Conservation (phyloP, 2,329 filamentous ascomycete genomes). For the Penicillium thymicola region DNA sequence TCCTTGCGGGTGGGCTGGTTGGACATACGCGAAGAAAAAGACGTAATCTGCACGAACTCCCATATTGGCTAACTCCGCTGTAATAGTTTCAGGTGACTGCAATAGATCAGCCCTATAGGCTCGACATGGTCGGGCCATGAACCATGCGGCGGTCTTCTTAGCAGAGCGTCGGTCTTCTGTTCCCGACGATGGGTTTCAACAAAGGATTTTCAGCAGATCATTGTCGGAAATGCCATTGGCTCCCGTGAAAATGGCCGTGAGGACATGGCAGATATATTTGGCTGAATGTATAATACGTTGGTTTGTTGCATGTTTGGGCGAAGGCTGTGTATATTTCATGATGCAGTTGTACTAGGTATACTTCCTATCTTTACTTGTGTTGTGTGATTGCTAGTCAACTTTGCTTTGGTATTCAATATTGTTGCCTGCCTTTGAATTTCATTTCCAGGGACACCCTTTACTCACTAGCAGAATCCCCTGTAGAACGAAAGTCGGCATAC, state of each 20-base stretch:
- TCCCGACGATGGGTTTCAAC: background rate
- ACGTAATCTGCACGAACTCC: slow-evolving; percentile 42
- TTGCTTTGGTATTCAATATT: background rate
- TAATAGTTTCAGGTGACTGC: slow-evolving; percentile 20
- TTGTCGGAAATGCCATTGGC: slow-evolving; percentile 48
- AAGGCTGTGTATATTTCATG: background rate
- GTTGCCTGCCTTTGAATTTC: background rate
- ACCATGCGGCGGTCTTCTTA: background rate
- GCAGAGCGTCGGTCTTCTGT: background rate
- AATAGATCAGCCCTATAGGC: background rate
- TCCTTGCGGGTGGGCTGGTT: slow-evolving; percentile 47
- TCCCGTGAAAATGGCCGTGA: slow-evolving; percentile 41
- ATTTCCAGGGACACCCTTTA: background rate
- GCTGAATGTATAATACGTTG: background rate
- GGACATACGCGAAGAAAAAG: slow-evolving; percentile 53
- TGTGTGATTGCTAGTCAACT: background rate
- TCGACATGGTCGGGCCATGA: background rate
- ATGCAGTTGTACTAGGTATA: background rate
- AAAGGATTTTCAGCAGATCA: slow-evolving; percentile 14
- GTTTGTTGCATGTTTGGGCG: background rate
- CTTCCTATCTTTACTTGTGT: too few species aligned
- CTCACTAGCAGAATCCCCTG: too few species aligned
- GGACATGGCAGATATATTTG: slow-evolving; percentile 47
- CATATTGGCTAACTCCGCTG: slow-evolving; percentile 22
- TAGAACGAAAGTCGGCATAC: background rate